phyloP scores from a whole-genome alignment of 805 yeast genomes.

The Lipomyces sp. region DNA sequence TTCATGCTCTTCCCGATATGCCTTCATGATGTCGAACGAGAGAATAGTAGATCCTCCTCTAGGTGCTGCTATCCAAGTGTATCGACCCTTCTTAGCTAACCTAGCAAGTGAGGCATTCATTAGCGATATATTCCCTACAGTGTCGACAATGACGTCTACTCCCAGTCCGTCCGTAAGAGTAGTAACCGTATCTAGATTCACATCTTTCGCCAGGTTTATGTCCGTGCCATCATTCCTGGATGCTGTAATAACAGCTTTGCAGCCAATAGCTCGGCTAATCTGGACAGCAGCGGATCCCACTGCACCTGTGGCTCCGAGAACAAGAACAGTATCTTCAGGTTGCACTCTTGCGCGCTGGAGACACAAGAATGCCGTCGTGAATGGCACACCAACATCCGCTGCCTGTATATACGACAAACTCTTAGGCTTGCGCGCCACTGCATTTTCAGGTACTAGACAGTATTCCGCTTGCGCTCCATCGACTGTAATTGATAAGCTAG shows the following conservation, averaged over 20 bases:
- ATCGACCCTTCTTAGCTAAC: slow-evolving; percentile 3
- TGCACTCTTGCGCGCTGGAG: not conserved
- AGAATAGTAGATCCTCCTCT: not conserved
- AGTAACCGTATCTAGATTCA: not conserved
- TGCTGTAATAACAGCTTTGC: slow-evolving; percentile 2
- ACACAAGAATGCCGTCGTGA: not conserved
- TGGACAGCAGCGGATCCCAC: slow-evolving; percentile 6
- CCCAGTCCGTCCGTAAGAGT: not conserved
- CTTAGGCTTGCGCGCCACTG: not conserved
- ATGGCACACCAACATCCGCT: slow-evolving; percentile 3
- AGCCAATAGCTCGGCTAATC: slow-evolving; percentile 2
- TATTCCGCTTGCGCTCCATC: not conserved
- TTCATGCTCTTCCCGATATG: slow-evolving; percentile 1
- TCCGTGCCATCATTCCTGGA: not conserved
- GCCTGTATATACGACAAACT: not conserved
- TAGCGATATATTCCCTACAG: not conserved
- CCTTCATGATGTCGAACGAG: not conserved
- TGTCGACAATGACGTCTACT: not conserved
- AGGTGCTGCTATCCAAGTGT: not conserved
- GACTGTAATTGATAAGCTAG: not conserved
- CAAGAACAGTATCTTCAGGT: not conserved
- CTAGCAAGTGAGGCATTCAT: not conserved
- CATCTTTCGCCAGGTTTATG: not conserved
- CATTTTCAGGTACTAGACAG: not conserved
- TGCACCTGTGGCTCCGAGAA: slow-evolving; percentile 4